Base-by-base conservation (phyloP, 2,329 filamentous ascomycete genomes). In the Paecilomyces sp. region DNA sequence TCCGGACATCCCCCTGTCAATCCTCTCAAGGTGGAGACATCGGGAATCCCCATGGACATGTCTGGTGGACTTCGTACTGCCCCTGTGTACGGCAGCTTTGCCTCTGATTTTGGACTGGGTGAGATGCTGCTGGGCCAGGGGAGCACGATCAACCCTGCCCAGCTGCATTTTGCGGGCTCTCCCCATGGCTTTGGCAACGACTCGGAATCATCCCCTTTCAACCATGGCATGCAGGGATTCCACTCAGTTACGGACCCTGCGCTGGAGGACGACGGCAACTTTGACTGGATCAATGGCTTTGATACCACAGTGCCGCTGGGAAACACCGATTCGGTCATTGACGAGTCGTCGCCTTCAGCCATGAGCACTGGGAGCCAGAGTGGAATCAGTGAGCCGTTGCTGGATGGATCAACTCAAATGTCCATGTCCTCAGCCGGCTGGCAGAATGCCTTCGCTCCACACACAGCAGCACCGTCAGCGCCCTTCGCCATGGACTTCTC, bases 341-440 rank as follows among this genome's bases (percentile, higher is more conserved):
- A 96, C 68, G 92, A 90, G 61, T 97, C 94, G 11, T 97, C 94
- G 13, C 94, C 94, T 15, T 97, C 94, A 8, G 92, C 92, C 54
- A 93, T 97, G 74, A 97, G 93, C 78, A 96, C 91, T 52, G 91
- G 90, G 61, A 97, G 92, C 75, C 92, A 95, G 70, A 93, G 90
- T 72, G 74, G 74, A 11, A 74, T 74, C 55, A 95, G 91, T 75
- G 94, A 97, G 72, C 86, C 92, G 61, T 92, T 96, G 88, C 81
- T 94, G 60, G 92, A 97, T 74, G 91, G 90, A 4, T 71, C 71
- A 41, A 88, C 87, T 73, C 86, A 88, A 65, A 81, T 83, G 50
- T 79, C 82, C 60, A 76, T 80, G 22, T 76, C 79, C 2, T 78
- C 79, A 3, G 79, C 81, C 65, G 82, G 84, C 79, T 91, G 89